These are phyloP conservation scores for Protomyces pachydermus DNA, from an alignment of 1,139 yeast species.

Conservation along the genomic window DNA sequence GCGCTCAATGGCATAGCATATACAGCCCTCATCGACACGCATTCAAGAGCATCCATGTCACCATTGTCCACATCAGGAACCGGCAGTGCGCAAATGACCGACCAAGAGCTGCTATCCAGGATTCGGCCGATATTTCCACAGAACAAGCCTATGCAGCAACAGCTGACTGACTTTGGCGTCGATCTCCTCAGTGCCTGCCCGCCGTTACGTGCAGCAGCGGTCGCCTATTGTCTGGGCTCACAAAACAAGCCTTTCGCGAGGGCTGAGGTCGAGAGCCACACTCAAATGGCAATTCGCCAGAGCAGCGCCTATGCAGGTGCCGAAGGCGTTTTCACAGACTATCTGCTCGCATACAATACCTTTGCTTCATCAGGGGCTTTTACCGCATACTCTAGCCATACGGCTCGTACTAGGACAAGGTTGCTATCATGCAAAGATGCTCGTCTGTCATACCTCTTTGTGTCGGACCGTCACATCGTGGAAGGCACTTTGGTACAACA, in stretches of 20 bases:
- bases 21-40: no score
- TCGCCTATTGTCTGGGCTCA: background rate
- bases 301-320: background rate
- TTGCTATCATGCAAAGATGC: background rate
- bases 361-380: background rate
- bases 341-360: background rate
- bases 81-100: no score
- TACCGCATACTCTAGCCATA: background rate
- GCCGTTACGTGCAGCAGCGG: background rate
- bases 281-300: background rate
- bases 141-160: no score
- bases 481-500: background rate
- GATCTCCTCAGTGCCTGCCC: no score
- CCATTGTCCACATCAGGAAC: no score
- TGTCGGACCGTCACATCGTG: no score
- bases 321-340: background rate
- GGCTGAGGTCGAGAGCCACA: background rate
- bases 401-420: background rate
- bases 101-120: no score
- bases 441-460: background rate
- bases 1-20: no score
- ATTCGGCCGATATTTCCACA: no score
- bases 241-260: background rate
- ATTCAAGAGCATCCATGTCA: no score
- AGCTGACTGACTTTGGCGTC: no score